phyloP scores from a whole-genome alignment of 2,329 filamentous ascomycete genomes.

The Phyllosticta paracitricarpa region DNA sequence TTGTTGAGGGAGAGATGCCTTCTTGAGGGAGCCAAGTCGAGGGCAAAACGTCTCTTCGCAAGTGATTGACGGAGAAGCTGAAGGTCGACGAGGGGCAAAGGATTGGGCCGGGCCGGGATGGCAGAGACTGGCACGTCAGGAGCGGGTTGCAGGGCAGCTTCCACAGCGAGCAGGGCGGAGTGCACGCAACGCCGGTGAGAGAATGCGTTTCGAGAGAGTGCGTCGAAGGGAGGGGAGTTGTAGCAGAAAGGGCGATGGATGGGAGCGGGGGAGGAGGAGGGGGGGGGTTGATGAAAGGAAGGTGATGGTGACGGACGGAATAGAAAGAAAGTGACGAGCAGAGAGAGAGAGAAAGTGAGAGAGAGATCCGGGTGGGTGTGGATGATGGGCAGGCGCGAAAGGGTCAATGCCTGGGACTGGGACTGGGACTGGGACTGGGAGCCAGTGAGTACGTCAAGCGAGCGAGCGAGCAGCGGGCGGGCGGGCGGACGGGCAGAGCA shows the following conservation, averaged over 20 bases:
- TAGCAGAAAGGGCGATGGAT: conserved; percentile 20
- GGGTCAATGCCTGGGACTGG: neutral
- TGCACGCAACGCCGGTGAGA: conserved; percentile 13
- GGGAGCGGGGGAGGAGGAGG: conserved; percentile 9
- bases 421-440: neutral
- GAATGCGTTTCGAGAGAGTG: neutral
- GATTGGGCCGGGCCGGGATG: conserved; percentile 24
- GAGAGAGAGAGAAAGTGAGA: neutral
- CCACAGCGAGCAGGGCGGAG: conserved; percentile 15
- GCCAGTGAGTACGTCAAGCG: neutral
- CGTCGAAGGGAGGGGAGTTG: conserved; percentile 13
- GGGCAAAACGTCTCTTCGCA: conserved; percentile 17
- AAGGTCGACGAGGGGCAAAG: conserved; percentile 20
- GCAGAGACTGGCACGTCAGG: conserved; percentile 20
- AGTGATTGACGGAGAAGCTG: conserved; percentile 18
- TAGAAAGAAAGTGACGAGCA: conserved; percentile 1
- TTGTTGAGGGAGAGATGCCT: conserved; percentile 8
- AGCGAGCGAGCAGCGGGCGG: neutral
- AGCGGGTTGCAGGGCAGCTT: conserved; percentile 18
- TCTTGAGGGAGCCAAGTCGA: conserved; percentile 9
- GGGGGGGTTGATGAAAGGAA: conserved; percentile 18
- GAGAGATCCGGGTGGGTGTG: neutral
- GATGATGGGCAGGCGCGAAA: neutral
- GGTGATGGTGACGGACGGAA: conserved; percentile 15
- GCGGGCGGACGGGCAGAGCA: neutral